A percentile compares a stretch with the other conserved stretches of the same genome.
These are phyloP conservation scores for Zopfia rhizophila DNA, from an alignment of 2,329 filamentous ascomycete genomes.

Conservation along the genomic window DNA sequence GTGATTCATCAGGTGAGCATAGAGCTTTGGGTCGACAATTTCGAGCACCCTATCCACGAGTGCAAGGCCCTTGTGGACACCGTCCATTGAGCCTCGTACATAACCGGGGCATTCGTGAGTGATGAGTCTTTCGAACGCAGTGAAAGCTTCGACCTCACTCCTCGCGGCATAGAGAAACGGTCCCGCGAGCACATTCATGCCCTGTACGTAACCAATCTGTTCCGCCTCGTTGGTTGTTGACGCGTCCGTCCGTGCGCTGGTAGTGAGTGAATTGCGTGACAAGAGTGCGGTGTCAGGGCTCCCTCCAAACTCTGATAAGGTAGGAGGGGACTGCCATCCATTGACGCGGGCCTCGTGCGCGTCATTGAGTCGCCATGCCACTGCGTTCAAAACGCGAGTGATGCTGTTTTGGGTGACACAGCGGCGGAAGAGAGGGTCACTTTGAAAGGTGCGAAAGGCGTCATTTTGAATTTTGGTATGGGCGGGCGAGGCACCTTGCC, in stretches of 20 bases:
- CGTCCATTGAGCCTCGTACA: slow-evolving; percentile 95
- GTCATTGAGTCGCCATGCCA: slow-evolving; percentile 94
- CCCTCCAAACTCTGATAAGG: slow-evolving; percentile 60
- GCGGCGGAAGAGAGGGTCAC: slow-evolving; percentile 94
- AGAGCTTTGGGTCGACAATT: slow-evolving; percentile 90
- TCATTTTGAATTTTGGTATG: slow-evolving; percentile 99
- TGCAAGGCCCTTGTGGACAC: slow-evolving; percentile 89
- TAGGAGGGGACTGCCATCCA: slow-evolving; percentile 62
- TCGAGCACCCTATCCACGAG: slow-evolving; percentile 92
- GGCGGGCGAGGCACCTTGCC: slow-evolving; percentile 91
- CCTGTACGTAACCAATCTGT: slow-evolving; percentile 93
- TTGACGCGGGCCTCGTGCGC: slow-evolving; percentile 69
- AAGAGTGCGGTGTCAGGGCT: slow-evolving; percentile 55
- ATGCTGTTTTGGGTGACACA: slow-evolving; percentile 95
- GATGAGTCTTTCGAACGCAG: slow-evolving; percentile 87
- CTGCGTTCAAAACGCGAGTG: slow-evolving; percentile 92
- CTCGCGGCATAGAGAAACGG: slow-evolving; percentile 95
- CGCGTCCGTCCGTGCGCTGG: slow-evolving; percentile 41
- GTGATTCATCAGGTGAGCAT: slow-evolving; percentile 83
- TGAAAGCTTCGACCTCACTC: slow-evolving; percentile 94
- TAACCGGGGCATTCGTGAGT: slow-evolving; percentile 92
- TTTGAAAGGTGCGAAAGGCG: slow-evolving; percentile 95
- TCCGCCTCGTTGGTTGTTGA: slow-evolving; percentile 59
- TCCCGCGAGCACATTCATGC: slow-evolving; percentile 97
- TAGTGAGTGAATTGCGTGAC: slow-evolving; percentile 45